These are phyloP conservation scores for Metschnikowia koreensis DNA, from an alignment of 805 yeast genomes.

Conservation along the genomic window DNA sequence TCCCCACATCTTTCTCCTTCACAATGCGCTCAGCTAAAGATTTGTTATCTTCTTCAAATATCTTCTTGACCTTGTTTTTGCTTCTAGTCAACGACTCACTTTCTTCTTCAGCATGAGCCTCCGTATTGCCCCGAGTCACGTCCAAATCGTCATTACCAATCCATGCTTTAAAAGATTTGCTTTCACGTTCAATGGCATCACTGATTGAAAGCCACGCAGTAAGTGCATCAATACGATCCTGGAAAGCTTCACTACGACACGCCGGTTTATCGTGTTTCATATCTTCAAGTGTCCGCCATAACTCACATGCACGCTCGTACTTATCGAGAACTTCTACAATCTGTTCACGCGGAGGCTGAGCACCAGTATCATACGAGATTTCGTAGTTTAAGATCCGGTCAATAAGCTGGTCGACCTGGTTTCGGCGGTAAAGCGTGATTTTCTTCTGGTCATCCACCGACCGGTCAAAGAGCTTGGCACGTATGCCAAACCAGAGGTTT, in stretches of 20 bases:
- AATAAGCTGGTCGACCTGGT: slow-evolving; percentile 68
- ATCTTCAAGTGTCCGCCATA: slow-evolving; percentile 77
- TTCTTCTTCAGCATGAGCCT: slow-evolving; percentile 3
- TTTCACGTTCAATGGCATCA: slow-evolving; percentile 61
- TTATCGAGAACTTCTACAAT: slow-evolving; percentile 57
- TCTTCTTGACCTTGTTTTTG: slow-evolving; percentile 20
- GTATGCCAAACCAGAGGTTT: slow-evolving; percentile 82
- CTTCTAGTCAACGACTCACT: slow-evolving; percentile 12
- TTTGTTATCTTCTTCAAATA: slow-evolving; percentile 57
- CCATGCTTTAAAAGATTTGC: slow-evolving; percentile 66
- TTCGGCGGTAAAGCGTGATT: slow-evolving; percentile 64
- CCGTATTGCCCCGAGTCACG: slow-evolving; percentile 40
- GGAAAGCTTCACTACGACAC: slow-evolving; percentile 62
- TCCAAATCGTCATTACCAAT: slow-evolving; percentile 81
- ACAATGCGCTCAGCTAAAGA: slow-evolving; percentile 80
- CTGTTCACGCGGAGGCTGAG: slow-evolving; percentile 38
- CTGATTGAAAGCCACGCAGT: slow-evolving; percentile 82
- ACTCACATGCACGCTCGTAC: slow-evolving; percentile 64
- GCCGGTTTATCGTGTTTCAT: slow-evolving; percentile 78
- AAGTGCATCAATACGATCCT: slow-evolving; percentile 66
- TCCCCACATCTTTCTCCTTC: slow-evolving; percentile 74
- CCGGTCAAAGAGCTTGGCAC: slow-evolving; percentile 79
- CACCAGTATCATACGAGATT: slow-evolving; percentile 41
- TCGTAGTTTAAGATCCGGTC: slow-evolving; percentile 67
- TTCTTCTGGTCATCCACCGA: slow-evolving; percentile 75